phyloP scores from a whole-genome alignment of 148 eudicot species.

The Salicornia ramosissima region DNA sequence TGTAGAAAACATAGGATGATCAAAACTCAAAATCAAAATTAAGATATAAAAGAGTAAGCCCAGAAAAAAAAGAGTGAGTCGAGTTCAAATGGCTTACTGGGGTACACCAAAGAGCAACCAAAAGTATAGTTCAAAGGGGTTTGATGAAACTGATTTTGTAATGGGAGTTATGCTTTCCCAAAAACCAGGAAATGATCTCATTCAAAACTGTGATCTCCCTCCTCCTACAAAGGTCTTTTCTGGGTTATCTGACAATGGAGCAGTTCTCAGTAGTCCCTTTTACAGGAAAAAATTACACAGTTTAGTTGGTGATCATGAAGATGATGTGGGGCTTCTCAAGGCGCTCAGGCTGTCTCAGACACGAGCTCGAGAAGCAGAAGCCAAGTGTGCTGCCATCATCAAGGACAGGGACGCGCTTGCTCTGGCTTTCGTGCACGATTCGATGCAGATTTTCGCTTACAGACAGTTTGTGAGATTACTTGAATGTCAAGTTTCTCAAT shows the following conservation, averaged over 20 bases:
- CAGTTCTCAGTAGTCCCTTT: constrained; percentile 20
- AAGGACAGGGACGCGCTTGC: constrained; percentile 39
- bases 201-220: constrained; percentile 58
- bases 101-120: constrained; percentile 13
- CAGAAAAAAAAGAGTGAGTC: not conserved
- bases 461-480: constrained; percentile 40
- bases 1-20: constrained; percentile 3
- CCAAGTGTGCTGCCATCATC: constrained; percentile 19
- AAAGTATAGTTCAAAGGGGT: constrained; percentile 14
- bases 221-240: constrained; percentile 39
- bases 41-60: not conserved
- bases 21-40: constrained; percentile 1
- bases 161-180: constrained; percentile 12
- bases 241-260: constrained; percentile 24
- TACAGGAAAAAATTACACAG: constrained; percentile 11
- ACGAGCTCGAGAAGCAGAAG: constrained; percentile 64
- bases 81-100: constrained; percentile 18
- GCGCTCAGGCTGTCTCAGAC: constrained; percentile 59
- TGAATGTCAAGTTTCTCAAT: constrained; percentile 34
- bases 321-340: constrained; percentile 38
- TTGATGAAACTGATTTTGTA: constrained; percentile 21
- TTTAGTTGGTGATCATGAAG: constrained; percentile 4
- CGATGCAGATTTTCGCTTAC: constrained; percentile 39
- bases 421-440: constrained; percentile 31
- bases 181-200: constrained; percentile 29